These are phyloP conservation scores for Candida taoyuanica DNA, from an alignment of 805 yeast species.

Conservation along the genomic window DNA sequence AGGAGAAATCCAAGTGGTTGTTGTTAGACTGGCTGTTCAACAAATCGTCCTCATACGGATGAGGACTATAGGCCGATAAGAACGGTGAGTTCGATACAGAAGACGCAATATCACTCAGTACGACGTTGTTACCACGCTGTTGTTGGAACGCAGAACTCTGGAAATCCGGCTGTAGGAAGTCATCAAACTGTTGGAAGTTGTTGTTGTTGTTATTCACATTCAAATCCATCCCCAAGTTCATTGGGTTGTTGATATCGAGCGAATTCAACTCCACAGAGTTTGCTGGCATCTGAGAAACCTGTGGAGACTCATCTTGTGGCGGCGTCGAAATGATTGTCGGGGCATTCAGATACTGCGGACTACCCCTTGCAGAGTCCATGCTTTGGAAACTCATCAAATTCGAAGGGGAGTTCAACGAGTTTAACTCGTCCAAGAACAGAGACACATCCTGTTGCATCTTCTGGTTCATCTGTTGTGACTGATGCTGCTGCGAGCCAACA, in stretches of 20 bases:
- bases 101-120: slow-evolving; percentile 22
- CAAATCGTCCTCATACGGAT: slow-evolving; percentile 18
- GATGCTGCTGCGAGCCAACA: not conserved
- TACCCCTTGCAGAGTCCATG: not conserved
- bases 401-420: slow-evolving; percentile 13
- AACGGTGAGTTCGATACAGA: slow-evolving; percentile 26
- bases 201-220: not conserved
- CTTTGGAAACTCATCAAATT: slow-evolving; percentile 3
- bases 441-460: slow-evolving; percentile 10
- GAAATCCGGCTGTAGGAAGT: slow-evolving; percentile 17
- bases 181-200: not conserved
- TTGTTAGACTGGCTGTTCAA: not conserved
- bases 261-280: not conserved
- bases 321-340: slow-evolving; percentile 20
- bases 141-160: slow-evolving; percentile 17
- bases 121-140: slow-evolving; percentile 10
- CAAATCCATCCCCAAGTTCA: not conserved
- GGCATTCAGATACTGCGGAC: slow-evolving; percentile 5
- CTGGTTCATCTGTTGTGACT: slow-evolving; percentile 1
- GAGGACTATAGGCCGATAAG: slow-evolving; percentile 17
- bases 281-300: not conserved
- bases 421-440: slow-evolving; percentile 19
- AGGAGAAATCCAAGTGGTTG: slow-evolving; percentile 1
- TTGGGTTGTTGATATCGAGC: not conserved
- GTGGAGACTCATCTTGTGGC: slow-evolving; percentile 10